Conservation (phyloP, 306 rosid species). For the Prunus campanulata region DNA sequence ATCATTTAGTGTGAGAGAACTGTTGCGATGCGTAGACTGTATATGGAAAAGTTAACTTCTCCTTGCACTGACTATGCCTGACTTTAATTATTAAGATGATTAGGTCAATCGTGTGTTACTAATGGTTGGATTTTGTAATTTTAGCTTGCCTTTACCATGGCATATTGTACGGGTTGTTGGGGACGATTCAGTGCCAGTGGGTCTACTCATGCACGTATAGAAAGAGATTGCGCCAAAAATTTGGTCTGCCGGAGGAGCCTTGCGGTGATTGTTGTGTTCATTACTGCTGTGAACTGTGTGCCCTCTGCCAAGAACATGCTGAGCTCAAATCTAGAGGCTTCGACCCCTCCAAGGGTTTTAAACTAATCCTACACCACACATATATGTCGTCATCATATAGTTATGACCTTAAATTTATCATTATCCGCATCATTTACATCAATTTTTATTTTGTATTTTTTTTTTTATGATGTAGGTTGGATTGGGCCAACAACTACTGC, state of each 20-base stretch:
- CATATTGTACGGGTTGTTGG: conserved; percentile 2
- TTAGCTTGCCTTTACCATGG: conserved; percentile 13
- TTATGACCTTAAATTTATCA: too few relatives aligned
- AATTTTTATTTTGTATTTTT: too few relatives aligned
- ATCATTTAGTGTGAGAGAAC: not conserved
- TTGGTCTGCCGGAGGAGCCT: conserved; percentile 6
- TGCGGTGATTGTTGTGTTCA: conserved; percentile 23
- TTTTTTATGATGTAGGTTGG: too few relatives aligned
- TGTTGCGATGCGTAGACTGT: too few relatives aligned
- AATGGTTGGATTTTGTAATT: not conserved
- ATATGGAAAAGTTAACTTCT: too few relatives aligned
- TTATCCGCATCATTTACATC: too few relatives aligned
- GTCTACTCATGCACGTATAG: conserved; percentile 13
- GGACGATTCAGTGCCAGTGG: conserved; percentile 12
- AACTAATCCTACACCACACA: not conserved
- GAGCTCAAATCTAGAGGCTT: conserved; percentile 25
- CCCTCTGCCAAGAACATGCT: conserved; percentile 28
- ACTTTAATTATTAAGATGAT: not conserved
- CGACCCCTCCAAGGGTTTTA: not conserved
- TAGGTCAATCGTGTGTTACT: not conserved
- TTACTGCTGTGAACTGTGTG: conserved; percentile 15
- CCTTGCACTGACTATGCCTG: too few relatives aligned
- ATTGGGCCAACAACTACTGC: too few relatives aligned
- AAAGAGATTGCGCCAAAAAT: conserved; percentile 3
- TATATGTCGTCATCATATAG: too few relatives aligned